Base-by-base conservation (phyloP, 495 filamentous ascomycete species). In the Trichoderma gamsii region DNA sequence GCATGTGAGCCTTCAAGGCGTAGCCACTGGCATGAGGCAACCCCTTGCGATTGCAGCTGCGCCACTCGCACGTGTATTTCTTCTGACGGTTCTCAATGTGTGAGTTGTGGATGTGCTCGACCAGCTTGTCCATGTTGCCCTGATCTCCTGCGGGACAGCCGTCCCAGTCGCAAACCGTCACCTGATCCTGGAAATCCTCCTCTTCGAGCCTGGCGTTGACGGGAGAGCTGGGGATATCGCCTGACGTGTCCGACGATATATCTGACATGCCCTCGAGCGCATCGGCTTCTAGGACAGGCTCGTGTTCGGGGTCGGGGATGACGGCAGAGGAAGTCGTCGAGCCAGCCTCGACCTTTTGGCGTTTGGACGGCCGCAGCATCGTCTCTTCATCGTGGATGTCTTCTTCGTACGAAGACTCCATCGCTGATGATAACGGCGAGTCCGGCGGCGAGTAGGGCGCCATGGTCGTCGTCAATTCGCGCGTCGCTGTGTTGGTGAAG, bases 1-100 rank as follows among this genome's bases (percentile, higher is more conserved):
- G 79, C 93, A 98, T 97, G 78, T 99, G 95, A 29, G 96, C 95
- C 74, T 92, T 90, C 69, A 99, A 80, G 16, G 95, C 95, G 79
- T 99, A 99, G 13, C 91, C 96, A 72, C 92, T 96, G 6, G 94
- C 93, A 79, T 99, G 95, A 18, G 90, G 86, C 79, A 91, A 85
- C 64, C 92, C 92, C 80, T 97, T 97, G 64, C 93, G 81, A 67
- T 79, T 82, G 75, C 95, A 99, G 68, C 94, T 93, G 29, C 83
- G 85, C 95, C 95, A 99, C 77, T 98, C 93, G 78, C 95, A 99
- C 12, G 90, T 89, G 77, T 97, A 98, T 68, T 81, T 83, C 71
- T 85, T 84, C 64, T 82, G 77, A 64, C 90, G 85, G 73, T 83
- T 87, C 69, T 92, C 92, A 75, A 97, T 95, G 75, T 99, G 95